These are phyloP conservation scores for Fragilaria radians DNA, from an alignment of 108 stramenopile species.

Conservation along the genomic window DNA sequence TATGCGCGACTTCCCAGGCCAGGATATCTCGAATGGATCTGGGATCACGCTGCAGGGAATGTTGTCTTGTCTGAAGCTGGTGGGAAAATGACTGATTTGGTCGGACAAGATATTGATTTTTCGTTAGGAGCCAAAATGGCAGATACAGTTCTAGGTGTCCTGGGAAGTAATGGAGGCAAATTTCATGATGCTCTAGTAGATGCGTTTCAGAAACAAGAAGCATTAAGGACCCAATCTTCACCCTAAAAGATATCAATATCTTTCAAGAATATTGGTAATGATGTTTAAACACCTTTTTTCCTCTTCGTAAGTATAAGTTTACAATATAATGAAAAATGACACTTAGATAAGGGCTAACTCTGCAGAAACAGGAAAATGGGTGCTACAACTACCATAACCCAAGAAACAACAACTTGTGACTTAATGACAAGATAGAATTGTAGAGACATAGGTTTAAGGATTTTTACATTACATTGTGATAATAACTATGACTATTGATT, in stretches of 20 bases:
- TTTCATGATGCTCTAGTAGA: conserved; percentile 45
- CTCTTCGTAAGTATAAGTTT: too few relatives aligned
- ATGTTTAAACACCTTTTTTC: too few relatives aligned
- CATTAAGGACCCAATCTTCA: not conserved
- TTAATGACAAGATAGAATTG: too few relatives aligned
- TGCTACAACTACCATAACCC: too few relatives aligned
- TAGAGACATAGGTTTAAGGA: too few relatives aligned
- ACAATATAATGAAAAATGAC: too few relatives aligned
- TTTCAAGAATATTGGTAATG: too few relatives aligned
- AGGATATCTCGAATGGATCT: conserved; percentile 76
- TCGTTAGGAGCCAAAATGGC: conserved; percentile 50
- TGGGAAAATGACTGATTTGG: conserved; percentile 65
- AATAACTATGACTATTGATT: too few relatives aligned
- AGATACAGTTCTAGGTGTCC: conserved; percentile 29
- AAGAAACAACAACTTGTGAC: too few relatives aligned
- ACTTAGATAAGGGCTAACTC: too few relatives aligned
- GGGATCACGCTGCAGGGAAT: conserved; percentile 80
- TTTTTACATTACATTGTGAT: too few relatives aligned
- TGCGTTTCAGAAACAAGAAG: conserved; percentile 14
- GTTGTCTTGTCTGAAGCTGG: conserved; percentile 70
- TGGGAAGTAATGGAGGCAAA: conserved; percentile 36
- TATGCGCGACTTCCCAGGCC: conserved; percentile 53
- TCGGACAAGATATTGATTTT: conserved; percentile 62
- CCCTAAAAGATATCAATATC: not conserved
- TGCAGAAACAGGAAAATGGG: too few relatives aligned